These are phyloP conservation scores for Trypanosoma melophagium DNA, from an alignment of 208 protist species.

Conservation along the genomic window DNA sequence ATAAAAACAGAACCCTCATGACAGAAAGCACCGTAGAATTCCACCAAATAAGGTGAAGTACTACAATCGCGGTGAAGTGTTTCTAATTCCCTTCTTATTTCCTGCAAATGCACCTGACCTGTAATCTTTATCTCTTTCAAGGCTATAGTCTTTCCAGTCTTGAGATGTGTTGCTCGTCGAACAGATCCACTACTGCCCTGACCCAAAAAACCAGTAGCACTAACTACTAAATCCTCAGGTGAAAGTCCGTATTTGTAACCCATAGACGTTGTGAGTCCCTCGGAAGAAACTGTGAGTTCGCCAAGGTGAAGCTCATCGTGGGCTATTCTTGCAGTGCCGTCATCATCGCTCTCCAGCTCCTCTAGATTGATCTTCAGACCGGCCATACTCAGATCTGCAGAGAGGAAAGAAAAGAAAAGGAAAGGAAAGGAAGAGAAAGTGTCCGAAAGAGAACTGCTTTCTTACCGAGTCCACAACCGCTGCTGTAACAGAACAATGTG, in stretches of 20 bases:
- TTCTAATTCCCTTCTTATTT: slow-evolving; percentile 84
- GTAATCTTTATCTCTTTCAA: slow-evolving; percentile 90
- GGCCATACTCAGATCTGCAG: slow-evolving; percentile 15
- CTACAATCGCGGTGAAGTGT: slow-evolving; percentile 63
- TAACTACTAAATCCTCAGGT: slow-evolving; percentile 64
- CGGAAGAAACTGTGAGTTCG: slow-evolving; percentile 69
- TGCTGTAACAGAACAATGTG: too few relatives aligned
- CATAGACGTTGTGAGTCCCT: slow-evolving; percentile 59
- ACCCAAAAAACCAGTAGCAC: slow-evolving; percentile 65
- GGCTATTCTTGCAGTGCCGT: slow-evolving; percentile 37
- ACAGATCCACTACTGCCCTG: slow-evolving; percentile 85
- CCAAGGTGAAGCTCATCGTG: slow-evolving; percentile 71
- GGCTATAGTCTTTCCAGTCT: slow-evolving; percentile 59
- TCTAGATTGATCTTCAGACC: slow-evolving; percentile 82
- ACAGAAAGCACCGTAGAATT: slow-evolving; percentile 88
- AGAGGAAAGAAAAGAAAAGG: background rate
- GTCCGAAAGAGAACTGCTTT: background rate
- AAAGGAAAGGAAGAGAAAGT: background rate
- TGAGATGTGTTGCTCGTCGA: slow-evolving; percentile 52
- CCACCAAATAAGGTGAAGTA: slow-evolving; percentile 59
- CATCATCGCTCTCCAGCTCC: slow-evolving; percentile 50
- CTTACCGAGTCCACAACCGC: too few relatives aligned
- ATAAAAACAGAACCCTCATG: slow-evolving; percentile 90
- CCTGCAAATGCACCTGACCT: slow-evolving; percentile 63
- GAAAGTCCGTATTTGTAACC: slow-evolving; percentile 71